A percentile compares a stretch with the other conserved stretches of the same genome.
phyloP scores from a whole-genome alignment of 768 basidiomycete genomes.

The Lactifluus subvellereus region DNA sequence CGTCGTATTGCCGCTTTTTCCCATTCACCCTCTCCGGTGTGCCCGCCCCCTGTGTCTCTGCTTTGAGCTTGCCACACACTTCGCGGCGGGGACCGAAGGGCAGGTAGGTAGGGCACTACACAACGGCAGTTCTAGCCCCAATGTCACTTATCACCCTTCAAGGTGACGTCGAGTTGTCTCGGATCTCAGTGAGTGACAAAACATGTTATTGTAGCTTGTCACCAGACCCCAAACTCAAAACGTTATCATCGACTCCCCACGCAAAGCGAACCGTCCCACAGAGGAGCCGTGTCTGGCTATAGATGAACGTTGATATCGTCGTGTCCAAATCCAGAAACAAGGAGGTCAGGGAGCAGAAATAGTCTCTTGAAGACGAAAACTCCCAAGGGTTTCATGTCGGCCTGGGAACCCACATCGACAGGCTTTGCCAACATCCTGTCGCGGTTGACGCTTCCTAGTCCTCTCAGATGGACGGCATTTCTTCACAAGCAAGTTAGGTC shows the following conservation, averaged over 20 bases:
- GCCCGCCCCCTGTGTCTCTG: not conserved
- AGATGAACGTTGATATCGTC: not conserved
- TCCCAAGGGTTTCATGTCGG: not conserved
- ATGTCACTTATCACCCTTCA: not conserved
- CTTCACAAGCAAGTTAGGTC: not conserved
- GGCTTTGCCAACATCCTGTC: not conserved
- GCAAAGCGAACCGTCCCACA: not conserved
- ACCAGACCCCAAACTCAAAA: slow-evolving; percentile 16
- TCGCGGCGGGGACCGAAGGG: not conserved
- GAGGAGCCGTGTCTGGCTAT: not conserved
- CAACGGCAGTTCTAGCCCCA: not conserved
- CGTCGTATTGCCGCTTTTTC: not conserved
- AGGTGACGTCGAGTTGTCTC: slow-evolving; percentile 1
- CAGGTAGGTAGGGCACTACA: not conserved
- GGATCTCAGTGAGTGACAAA: not conserved
- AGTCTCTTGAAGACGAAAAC: not conserved
- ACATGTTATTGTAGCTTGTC: not conserved
- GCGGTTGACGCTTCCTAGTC: not conserved
- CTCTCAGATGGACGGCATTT: not conserved
- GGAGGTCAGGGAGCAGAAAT: not conserved
- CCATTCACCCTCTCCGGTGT: not conserved
- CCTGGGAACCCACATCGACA: not conserved
- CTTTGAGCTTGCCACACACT: not conserved
- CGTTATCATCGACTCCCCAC: slow-evolving; percentile 2
- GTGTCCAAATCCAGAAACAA: not conserved